Base-by-base conservation (phyloP, 2,329 filamentous ascomycete genomes). In the Coniochaeta pulveracea region DNA sequence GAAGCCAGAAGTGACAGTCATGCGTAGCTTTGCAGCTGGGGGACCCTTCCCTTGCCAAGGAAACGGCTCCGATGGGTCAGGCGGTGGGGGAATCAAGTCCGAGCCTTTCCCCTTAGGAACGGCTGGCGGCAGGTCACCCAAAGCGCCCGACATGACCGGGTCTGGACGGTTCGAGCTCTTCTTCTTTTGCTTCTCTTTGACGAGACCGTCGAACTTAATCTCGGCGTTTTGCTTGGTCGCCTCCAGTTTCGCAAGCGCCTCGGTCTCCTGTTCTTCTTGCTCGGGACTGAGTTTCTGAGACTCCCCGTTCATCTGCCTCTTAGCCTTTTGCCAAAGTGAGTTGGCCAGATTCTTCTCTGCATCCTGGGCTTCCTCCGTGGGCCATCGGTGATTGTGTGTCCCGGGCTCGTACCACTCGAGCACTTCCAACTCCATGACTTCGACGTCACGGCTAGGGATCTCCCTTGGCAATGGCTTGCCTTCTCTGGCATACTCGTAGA, bases 1-100 rank as follows among this genome's bases (percentile, higher is more conserved):
- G 65, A 95, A 98, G 24, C 91, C 91, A 1, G 86, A 93, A 2
- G 86, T 86, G 33, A 95, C 89, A 1, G 84, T 93, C 74, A 98
- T 85, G 37, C 82, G 78, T 38, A 98, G 75, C 49, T 75, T 80
- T 31, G 75, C 83, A 1, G 89, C 91, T 2, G 89, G 76, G 2
- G 85, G 76, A 0, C 70, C 74, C 48, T 76, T 61, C 51, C 65
- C 72, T 24, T 60, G 63, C 72, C 72, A 76, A 0, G 71, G 69
- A 6, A 66, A 63, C 5, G 69, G 66, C 1, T 64, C 60, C 47
- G 63, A 54, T 17, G 61, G 49, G 27, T 58, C 57, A 0, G 65
- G 60, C 2, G 63, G 47, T 5, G 64, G 55, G 8, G 69, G 66
- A 10, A 76, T 59, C 21, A 76, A 57, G 41, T 74, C 66, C n/a